Evolutionary conservation across 805 yeast genomes (phyloP).

Genomic region (Zygoascus bituminiphila): DNA sequence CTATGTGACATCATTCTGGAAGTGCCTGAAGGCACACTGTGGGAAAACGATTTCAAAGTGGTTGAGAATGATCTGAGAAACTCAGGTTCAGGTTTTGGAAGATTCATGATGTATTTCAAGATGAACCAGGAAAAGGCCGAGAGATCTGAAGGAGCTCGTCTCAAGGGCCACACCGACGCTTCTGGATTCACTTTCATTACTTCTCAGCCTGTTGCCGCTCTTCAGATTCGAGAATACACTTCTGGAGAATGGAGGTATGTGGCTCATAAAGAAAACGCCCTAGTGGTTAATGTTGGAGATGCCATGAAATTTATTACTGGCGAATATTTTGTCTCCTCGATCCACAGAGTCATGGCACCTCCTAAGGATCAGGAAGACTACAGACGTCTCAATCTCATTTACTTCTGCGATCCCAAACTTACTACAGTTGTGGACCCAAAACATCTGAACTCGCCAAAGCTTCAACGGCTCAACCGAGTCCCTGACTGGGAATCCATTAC

Average conservation of each 20-base stretch:
- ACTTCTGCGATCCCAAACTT: constrained; percentile 35
- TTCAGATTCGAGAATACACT: constrained; percentile 33
- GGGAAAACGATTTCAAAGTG: constrained; percentile 33
- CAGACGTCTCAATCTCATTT: constrained; percentile 34
- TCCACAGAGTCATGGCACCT: constrained; percentile 42
- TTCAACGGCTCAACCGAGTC: constrained; percentile 26
- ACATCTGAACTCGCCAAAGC: constrained; percentile 31
- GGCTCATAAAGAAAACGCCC: constrained; percentile 30
- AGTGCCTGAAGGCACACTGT: constrained; percentile 40
- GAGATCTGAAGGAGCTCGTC: constrained; percentile 34
- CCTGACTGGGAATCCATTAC: constrained; percentile 33
- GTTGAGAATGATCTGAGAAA: constrained; percentile 26
- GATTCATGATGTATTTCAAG: constrained; percentile 96
- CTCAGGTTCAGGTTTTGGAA: constrained; percentile 41
- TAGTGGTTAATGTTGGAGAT: constrained; percentile 36
- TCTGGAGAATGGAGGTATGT: constrained; percentile 34
- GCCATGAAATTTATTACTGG: constrained; percentile 37
- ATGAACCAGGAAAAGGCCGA: constrained; percentile 51
- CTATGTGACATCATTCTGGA: constrained; percentile 40
- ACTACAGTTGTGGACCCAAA: constrained; percentile 35
- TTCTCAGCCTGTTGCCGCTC: constrained; percentile 35
- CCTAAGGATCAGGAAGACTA: constrained; percentile 34
- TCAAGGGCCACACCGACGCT: constrained; percentile 43
- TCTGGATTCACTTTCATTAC: constrained; percentile 35
- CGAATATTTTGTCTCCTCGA: constrained; percentile 38